A percentile compares a stretch with the other conserved stretches of the same genome.
These are phyloP conservation scores for Citrus sinensis DNA, from an alignment of 345 rosid species.

Conservation along the genomic window DVS_A1.0 CM039162.1:3660001-3660500, in stretches of 20 bases:
- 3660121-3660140: background rate
- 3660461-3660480: no score
- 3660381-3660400: background rate
- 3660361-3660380: background rate
- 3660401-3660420: background rate
- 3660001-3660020: background rate
- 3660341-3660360: background rate
- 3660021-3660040: background rate
- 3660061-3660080: background rate
- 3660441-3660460: background rate
- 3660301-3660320: background rate
- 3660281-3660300: background rate
- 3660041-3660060: background rate
- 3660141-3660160: background rate
- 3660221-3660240: background rate
- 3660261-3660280: background rate
- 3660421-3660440: background rate
- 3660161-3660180: background rate
- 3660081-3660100: no score
- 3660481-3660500: no score
- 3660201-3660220: background rate
- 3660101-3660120: background rate
- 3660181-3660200: background rate
- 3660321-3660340: background rate
- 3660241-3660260: background rate